A percentile compares a stretch with the other conserved stretches of the same genome.
phyloP scores from a whole-genome alignment of 257 asterid genomes.

The Marsdenia floribunda region DNA sequence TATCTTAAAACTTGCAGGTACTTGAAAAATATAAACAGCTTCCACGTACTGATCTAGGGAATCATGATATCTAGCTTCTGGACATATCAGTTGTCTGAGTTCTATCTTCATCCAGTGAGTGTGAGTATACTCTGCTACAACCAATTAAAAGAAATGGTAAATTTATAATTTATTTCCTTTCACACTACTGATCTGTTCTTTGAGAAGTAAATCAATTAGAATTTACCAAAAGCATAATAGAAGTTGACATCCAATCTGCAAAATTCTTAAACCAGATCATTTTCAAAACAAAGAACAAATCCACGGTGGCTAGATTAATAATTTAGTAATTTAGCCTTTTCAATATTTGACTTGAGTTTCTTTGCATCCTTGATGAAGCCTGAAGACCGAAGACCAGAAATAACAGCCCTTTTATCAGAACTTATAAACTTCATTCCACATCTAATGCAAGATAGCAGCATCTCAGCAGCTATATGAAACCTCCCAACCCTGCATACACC shows the following conservation, averaged over 20 bases:
- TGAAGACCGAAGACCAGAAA: constrained; percentile 44
- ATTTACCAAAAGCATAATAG: background rate
- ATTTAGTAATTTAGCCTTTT: constrained; percentile 41
- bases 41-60: background rate
- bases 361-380: constrained; percentile 32
- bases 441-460: constrained; percentile 52
- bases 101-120: background rate
- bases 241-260: background rate
- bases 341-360: constrained; percentile 39
- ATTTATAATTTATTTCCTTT: background rate
- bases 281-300: background rate
- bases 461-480: constrained; percentile 58
- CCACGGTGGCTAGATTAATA: background rate
- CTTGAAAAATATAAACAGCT: background rate
- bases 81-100: background rate
- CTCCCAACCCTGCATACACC: constrained; percentile 61
- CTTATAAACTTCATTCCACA: constrained; percentile 46
- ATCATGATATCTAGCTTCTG: background rate
- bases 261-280: background rate
- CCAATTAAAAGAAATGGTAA: constrained; percentile 2
- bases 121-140: background rate
- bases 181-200: background rate
- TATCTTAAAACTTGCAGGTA: background rate
- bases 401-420: constrained; percentile 55
- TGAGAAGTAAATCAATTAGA: background rate